A percentile compares a stretch with the other conserved stretches of the same genome.
phyloP scores from a whole-genome alignment of 768 basidiomycete species.

The Suillus subaureus region DNA sequence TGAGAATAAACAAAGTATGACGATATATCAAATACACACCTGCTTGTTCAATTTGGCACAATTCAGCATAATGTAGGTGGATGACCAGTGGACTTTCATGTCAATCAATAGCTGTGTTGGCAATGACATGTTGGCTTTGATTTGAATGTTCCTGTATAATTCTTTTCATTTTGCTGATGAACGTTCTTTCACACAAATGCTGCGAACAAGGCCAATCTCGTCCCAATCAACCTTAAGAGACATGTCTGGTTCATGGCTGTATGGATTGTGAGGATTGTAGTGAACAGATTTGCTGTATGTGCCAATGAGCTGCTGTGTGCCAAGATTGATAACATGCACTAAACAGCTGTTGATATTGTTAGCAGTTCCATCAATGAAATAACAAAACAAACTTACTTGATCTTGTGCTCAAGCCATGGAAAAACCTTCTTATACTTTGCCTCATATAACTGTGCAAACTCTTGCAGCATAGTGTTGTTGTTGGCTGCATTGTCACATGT shows the following conservation, averaged over 20 bases:
- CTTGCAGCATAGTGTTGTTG: no score
- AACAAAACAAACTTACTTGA: slow-evolving; percentile 10
- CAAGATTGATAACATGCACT: slow-evolving; percentile 36
- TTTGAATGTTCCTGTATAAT: slow-evolving; percentile 23
- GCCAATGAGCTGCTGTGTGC: slow-evolving; percentile 32
- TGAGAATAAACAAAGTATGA: no score
- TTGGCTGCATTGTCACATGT: no score
- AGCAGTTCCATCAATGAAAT: no score
- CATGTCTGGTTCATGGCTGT: slow-evolving; percentile 3
- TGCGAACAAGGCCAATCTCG: slow-evolving; percentile 23
- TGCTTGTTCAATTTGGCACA: slow-evolving; percentile 20
- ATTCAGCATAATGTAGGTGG: slow-evolving; percentile 24
- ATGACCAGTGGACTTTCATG: slow-evolving; percentile 37
- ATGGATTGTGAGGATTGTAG: slow-evolving; percentile 23
- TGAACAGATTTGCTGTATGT: slow-evolving; percentile 30
- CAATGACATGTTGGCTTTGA: not conserved
- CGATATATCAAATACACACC: no score
- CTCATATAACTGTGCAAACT: not conserved
- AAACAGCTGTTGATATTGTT: slow-evolving; percentile 25
- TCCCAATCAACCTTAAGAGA: no score
- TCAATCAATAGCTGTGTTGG: slow-evolving; percentile 25
- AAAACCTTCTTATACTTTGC: not conserved
- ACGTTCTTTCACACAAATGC: slow-evolving; percentile 27
- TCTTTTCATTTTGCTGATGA: slow-evolving; percentile 26
- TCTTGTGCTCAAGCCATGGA: not conserved